A percentile compares a stretch with the other conserved stretches of the same genome.
phyloP scores from a whole-genome alignment of 805 yeast species.

The Zygosaccharomyces gambellarensis region DNA sequence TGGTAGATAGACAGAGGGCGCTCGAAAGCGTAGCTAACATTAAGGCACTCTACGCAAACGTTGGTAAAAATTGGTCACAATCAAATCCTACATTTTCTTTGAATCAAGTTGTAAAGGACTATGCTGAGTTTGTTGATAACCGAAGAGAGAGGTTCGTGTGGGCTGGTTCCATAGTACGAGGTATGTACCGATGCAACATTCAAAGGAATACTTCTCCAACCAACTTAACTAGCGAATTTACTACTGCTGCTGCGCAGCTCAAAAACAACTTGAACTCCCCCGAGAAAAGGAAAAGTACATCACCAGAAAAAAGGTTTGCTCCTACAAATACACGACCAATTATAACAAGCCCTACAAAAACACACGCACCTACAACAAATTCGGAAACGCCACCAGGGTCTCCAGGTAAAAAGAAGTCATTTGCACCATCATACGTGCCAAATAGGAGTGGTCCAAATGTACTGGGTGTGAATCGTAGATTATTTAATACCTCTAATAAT shows the following conservation, averaged over 20 bases:
- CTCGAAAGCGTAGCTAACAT: conserved; percentile 22
- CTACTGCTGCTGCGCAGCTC: conserved; percentile 31
- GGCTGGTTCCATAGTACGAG: conserved; percentile 24
- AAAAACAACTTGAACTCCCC: conserved; percentile 6
- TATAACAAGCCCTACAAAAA: conserved; percentile 10
- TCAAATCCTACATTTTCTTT: conserved; percentile 19
- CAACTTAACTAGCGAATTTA: conserved; percentile 17
- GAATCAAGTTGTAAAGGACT: conserved; percentile 25
- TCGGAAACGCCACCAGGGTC: conserved; percentile 11
- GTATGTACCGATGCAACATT: conserved; percentile 19
- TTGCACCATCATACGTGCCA: conserved; percentile 12
- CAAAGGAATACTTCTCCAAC: conserved; percentile 12
- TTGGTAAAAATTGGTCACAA: conserved; percentile 12
- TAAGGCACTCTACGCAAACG: conserved; percentile 19
- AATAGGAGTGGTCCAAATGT: conserved; percentile 10
- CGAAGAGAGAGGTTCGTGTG: conserved; percentile 31
- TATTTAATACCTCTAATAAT: conserved; percentile 9
- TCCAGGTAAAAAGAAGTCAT: conserved; percentile 9
- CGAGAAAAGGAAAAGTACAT: conserved; percentile 1
- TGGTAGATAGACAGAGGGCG: conserved; percentile 27
- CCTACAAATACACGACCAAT: conserved; percentile 11
- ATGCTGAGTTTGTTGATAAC: conserved; percentile 24
- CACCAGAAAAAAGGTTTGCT: conserved; percentile 14
- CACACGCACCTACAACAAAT: conserved; percentile 14
- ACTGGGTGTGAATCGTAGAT: conserved; percentile 6